Evolutionary conservation across 306 rosid species (phyloP).

Genomic region (Pyrus pyrifolia): DNA sequence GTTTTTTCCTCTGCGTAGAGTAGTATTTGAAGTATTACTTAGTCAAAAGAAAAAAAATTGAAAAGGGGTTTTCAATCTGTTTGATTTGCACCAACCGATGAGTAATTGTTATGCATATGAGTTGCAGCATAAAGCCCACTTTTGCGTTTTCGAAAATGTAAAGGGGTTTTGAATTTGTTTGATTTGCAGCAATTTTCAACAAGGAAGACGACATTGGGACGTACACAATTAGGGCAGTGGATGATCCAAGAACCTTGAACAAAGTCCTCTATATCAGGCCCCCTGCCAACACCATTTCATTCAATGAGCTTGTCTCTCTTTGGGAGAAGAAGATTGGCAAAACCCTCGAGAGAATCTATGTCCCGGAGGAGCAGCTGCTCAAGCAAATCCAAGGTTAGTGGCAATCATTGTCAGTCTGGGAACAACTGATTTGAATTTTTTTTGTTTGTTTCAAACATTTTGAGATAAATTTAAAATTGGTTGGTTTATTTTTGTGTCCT

Average conservation of each 20-base stretch:
- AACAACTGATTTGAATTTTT: not conserved
- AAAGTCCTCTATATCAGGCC: constrained; percentile 31
- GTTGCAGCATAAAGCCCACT: not conserved
- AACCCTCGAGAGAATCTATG: constrained; percentile 17
- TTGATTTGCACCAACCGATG: constrained; percentile 4
- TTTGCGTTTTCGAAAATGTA: not conserved
- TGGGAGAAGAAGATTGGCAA: constrained; percentile 39
- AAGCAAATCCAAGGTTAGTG: constrained; percentile 29
- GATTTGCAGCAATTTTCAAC: constrained; percentile 24
- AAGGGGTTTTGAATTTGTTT: not conserved
- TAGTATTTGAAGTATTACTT: too few species aligned
- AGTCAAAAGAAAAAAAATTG: not conserved
- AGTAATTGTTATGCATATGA: too few species aligned
- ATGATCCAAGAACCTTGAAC: constrained; percentile 40
- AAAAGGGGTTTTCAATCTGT: not conserved
- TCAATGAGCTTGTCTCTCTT: constrained; percentile 28
- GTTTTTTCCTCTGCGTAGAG: too few species aligned
- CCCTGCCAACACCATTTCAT: constrained; percentile 22
- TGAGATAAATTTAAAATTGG: too few species aligned
- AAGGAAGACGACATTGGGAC: constrained; percentile 40
- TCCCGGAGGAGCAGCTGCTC: constrained; percentile 31
- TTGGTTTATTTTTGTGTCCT: not conserved
- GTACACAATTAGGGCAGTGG: constrained; percentile 28
- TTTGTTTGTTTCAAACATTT: too few species aligned
- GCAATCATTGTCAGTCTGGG: not conserved